Evolutionary conservation across 495 filamentous ascomycete genomes (phyloP).

Genomic region (Clohesyomyces aquaticus): DNA sequence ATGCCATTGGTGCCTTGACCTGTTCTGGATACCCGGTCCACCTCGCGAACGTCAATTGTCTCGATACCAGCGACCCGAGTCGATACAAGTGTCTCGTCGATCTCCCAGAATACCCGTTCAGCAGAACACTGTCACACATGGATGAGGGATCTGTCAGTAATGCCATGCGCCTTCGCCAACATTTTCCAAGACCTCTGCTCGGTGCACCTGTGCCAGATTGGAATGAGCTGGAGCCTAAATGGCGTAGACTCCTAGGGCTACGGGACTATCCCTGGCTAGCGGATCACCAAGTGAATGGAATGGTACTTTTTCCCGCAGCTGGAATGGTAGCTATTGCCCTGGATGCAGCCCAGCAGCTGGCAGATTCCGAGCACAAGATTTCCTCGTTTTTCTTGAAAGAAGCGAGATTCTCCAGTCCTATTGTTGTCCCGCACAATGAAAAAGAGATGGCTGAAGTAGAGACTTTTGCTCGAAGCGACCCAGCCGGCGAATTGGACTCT

Average conservation of each 20-base stretch:
- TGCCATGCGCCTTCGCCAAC: background rate
- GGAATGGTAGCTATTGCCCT: constrained; percentile 17
- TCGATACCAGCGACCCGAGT: background rate
- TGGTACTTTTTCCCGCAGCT: constrained; percentile 13
- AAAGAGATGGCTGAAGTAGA: background rate
- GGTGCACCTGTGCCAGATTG: background rate
- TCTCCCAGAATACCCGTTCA: constrained; percentile 24
- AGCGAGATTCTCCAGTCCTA: background rate
- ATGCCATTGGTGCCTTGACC: background rate
- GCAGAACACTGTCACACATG: background rate
- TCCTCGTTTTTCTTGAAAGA: background rate
- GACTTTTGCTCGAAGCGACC: background rate
- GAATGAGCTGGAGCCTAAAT: constrained; percentile 1
- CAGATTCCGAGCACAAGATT: background rate
- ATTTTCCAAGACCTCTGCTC: background rate
- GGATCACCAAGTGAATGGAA: constrained; percentile 15
- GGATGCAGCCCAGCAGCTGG: constrained; percentile 7
- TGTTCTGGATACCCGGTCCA: constrained; percentile 1
- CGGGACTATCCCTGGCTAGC: constrained; percentile 10
- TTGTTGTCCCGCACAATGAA: background rate
- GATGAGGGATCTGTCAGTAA: constrained; percentile 14
- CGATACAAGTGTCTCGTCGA: background rate
- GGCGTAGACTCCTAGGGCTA: background rate
- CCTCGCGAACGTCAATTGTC: background rate
- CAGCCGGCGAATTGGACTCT: background rate